These are phyloP conservation scores for Pisolithus albus DNA, from an alignment of 768 basidiomycete genomes.

Conservation along the genomic window DNA sequence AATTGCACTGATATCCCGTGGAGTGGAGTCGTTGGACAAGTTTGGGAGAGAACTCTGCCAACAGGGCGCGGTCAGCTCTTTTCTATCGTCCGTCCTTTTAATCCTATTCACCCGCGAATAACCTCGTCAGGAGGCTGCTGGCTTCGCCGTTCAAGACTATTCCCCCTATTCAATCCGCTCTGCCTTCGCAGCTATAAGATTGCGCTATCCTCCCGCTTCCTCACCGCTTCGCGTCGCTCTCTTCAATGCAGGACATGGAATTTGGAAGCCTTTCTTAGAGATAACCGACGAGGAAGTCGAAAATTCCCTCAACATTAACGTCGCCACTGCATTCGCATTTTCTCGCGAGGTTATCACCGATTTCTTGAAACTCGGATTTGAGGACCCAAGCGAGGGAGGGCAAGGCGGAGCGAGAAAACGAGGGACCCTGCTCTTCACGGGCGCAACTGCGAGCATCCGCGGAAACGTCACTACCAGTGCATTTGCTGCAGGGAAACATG, in stretches of 20 bases:
- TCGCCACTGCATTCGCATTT: conserved; percentile 58
- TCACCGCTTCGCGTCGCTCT: conserved; percentile 54
- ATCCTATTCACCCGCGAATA: background rate
- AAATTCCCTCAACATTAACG: conserved; percentile 42
- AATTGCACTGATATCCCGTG: conserved; percentile 60
- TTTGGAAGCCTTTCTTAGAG: conserved; percentile 65
- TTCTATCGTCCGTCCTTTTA: background rate
- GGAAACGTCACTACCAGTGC: conserved; percentile 57
- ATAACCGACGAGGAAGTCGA: conserved; percentile 53
- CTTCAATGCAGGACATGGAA: conserved; percentile 52
- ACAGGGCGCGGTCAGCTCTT: conserved; percentile 45
- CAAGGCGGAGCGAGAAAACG: conserved; percentile 41
- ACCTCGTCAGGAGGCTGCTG: conserved; percentile 50
- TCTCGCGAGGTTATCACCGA: conserved; percentile 51
- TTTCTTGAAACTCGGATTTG: conserved; percentile 47
- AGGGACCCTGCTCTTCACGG: conserved; percentile 66
- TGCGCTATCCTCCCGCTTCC: conserved; percentile 38
- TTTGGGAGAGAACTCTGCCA: conserved; percentile 50
- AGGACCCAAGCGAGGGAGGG: conserved; percentile 36
- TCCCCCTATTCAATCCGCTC: conserved; percentile 44
- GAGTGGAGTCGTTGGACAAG: conserved; percentile 42
- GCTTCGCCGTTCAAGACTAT: conserved; percentile 50
- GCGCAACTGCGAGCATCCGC: conserved; percentile 60
- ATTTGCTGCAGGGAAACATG: conserved; percentile 61
- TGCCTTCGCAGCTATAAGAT: conserved; percentile 42